These are phyloP conservation scores for Stylonectria norvegica DNA, from an alignment of 2,329 filamentous ascomycete genomes.

Conservation along the genomic window DNA sequence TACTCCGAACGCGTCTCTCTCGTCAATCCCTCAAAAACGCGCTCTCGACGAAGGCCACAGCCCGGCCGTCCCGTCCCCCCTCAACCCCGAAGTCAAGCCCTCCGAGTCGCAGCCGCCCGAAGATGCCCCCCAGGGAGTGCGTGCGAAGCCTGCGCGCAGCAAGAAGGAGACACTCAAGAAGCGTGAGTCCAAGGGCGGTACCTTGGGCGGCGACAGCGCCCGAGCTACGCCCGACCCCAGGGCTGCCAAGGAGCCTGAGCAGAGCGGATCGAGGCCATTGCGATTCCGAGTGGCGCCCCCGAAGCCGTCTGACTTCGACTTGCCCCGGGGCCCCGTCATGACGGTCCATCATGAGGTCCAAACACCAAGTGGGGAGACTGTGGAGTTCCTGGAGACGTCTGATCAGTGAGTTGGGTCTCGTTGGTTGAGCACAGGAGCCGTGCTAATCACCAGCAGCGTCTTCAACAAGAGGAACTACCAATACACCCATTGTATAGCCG, in stretches of 20 bases:
- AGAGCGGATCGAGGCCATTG: constrained; percentile 49
- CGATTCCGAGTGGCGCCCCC: constrained; percentile 64
- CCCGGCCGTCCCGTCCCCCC: constrained; percentile 68
- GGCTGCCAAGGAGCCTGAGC: constrained; percentile 34
- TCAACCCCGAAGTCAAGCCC: constrained; percentile 62
- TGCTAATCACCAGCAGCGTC: constrained; percentile 39
- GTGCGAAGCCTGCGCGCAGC: constrained; percentile 42
- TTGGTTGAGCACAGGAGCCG: background rate
- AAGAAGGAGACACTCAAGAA: constrained; percentile 70
- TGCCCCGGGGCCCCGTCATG: constrained; percentile 55
- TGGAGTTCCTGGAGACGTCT: constrained; percentile 60
- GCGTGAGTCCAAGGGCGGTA: constrained; percentile 57
- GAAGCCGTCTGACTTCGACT: constrained; percentile 59
- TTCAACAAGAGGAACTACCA: constrained; percentile 73
- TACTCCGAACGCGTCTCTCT: constrained; percentile 38
- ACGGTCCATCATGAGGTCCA: constrained; percentile 53
- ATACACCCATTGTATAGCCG: constrained; percentile 87
- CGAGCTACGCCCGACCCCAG: constrained; percentile 58
- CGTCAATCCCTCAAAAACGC: constrained; percentile 61
- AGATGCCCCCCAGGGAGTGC: constrained; percentile 40
- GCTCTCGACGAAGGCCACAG: constrained; percentile 66
- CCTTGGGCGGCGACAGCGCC: constrained; percentile 43
- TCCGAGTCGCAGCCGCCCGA: constrained; percentile 40
- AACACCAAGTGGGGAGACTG: constrained; percentile 45
- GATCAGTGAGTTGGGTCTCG: constrained; percentile 53